Evolutionary conservation across 805 yeast genomes (phyloP).

Genomic region (Ogataea methanolica): DNA sequence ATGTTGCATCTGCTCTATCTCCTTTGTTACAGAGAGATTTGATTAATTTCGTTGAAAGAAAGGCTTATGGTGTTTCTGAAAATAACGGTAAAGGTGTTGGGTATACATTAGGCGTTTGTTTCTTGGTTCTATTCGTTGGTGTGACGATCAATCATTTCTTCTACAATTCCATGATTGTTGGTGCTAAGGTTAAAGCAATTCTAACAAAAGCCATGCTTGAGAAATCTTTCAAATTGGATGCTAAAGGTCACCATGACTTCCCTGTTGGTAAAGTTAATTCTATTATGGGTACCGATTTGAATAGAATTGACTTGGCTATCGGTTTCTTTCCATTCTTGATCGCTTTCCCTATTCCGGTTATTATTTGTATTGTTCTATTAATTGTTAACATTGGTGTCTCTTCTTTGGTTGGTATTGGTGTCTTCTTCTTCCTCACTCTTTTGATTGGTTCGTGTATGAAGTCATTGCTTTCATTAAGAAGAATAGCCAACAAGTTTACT

Average conservation of each 20-base stretch:
- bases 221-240: slow-evolving; percentile 60
- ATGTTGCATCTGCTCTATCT: slow-evolving; percentile 45
- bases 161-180: slow-evolving; percentile 53
- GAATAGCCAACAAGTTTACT: slow-evolving; percentile 55
- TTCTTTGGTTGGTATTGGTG: slow-evolving; percentile 67
- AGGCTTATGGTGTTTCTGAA: slow-evolving; percentile 36
- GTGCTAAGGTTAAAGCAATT: slow-evolving; percentile 67
- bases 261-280: slow-evolving; percentile 74
- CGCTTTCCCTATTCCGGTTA: slow-evolving; percentile 58
- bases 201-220: slow-evolving; percentile 63
- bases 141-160: slow-evolving; percentile 58
- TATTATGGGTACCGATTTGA: slow-evolving; percentile 74
- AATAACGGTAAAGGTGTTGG: slow-evolving; percentile 66
- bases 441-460: slow-evolving; percentile 43
- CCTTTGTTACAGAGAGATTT: slow-evolving; percentile 66
- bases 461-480: slow-evolving; percentile 49
- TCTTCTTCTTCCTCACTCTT: slow-evolving; percentile 45
- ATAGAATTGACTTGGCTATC: slow-evolving; percentile 72
- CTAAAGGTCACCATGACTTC: slow-evolving; percentile 55
- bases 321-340: slow-evolving; percentile 63
- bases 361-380: slow-evolving; percentile 60
- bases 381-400: slow-evolving; percentile 66
- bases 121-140: slow-evolving; percentile 47
- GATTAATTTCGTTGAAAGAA: slow-evolving; percentile 55
- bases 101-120: slow-evolving; percentile 65